Evolutionary conservation across 1,139 yeast genomes (phyloP).

Genomic region (Nakaseomyces sp.): DNA sequence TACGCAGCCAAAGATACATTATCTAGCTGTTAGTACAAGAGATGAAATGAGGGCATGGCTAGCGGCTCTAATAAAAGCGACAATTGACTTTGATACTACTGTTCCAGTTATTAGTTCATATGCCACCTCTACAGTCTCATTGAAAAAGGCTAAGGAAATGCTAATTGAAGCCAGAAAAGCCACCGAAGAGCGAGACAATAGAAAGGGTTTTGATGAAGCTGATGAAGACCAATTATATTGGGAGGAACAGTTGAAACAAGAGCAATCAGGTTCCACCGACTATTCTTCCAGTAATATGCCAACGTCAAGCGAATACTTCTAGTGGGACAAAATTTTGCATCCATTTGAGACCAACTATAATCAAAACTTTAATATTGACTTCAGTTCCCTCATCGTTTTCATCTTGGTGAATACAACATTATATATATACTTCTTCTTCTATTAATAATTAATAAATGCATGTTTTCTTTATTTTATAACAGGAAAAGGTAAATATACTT

Average conservation of each 20-base stretch:
- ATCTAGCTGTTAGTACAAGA: slow-evolving; percentile 83
- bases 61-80: slow-evolving; percentile 89
- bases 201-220: slow-evolving; percentile 11
- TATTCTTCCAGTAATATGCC: not conserved
- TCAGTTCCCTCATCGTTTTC: too few relatives aligned
- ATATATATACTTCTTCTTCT: too few relatives aligned
- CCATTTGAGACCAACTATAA: too few relatives aligned
- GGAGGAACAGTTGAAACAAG: slow-evolving; percentile 14
- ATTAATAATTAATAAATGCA: slow-evolving; percentile 4
- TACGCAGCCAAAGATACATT: slow-evolving; percentile 91
- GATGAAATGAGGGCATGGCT: slow-evolving; percentile 95
- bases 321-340: too few relatives aligned
- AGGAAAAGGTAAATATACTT: too few relatives aligned
- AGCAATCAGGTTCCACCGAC: slow-evolving; percentile 6
- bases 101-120: slow-evolving; percentile 90
- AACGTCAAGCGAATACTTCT: not conserved
- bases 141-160: slow-evolving; percentile 78
- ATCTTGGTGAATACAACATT: too few relatives aligned
- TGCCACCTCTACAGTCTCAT: slow-evolving; percentile 84
- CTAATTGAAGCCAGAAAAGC: slow-evolving; percentile 73
- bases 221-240: slow-evolving; percentile 17
- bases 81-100: slow-evolving; percentile 87
- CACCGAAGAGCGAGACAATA: slow-evolving; percentile 47
- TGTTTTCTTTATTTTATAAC: not conserved
- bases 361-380: too few relatives aligned